Conservation (phyloP, 495 filamentous ascomycete genomes). For the Penicillium waksmanii region DNA sequence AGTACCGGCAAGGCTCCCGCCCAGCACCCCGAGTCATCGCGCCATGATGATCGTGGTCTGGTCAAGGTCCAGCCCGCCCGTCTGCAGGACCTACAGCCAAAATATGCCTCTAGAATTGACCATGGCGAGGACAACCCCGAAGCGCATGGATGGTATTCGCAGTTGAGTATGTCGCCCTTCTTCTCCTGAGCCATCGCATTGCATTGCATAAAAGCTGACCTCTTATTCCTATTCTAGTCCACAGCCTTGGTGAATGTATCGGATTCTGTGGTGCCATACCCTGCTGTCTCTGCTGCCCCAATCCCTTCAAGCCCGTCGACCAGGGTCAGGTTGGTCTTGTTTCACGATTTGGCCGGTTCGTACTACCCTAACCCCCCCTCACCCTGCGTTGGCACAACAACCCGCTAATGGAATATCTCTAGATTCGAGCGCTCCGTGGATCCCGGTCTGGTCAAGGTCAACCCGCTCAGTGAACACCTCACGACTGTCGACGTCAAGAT, state of each 20-base stretch:
- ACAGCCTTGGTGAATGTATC: constrained; percentile 72
- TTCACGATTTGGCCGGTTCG: constrained; percentile 84
- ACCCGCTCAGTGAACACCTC: constrained; percentile 89
- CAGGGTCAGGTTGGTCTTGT: constrained; percentile 95
- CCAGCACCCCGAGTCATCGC: constrained; percentile 21
- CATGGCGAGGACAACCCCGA: constrained; percentile 68
- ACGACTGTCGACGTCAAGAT: constrained; percentile 98
- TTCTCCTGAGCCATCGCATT: no score
- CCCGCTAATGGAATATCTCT: constrained; percentile 8
- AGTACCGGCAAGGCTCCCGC: constrained; percentile 49
- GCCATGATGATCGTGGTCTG: constrained; percentile 36
- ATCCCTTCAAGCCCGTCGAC: constrained; percentile 92
- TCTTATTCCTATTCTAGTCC: constrained; percentile 53
- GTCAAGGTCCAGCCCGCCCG: constrained; percentile 83
- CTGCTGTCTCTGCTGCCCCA: constrained; percentile 90
- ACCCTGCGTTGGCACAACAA: background rate
- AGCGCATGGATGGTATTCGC: constrained; percentile 87
- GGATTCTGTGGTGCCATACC: constrained; percentile 87
- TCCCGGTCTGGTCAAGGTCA: constrained; percentile 96
- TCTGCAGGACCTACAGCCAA: constrained; percentile 82
- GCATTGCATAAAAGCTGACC: no score
- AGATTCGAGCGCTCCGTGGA: constrained; percentile 94
- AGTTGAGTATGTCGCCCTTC: constrained; percentile 67
- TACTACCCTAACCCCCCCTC: constrained; percentile 7
- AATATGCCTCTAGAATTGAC: constrained; percentile 77